phyloP scores from a whole-genome alignment of 2,329 filamentous ascomycete species.

The Plenodomus biglobosus region DNA sequence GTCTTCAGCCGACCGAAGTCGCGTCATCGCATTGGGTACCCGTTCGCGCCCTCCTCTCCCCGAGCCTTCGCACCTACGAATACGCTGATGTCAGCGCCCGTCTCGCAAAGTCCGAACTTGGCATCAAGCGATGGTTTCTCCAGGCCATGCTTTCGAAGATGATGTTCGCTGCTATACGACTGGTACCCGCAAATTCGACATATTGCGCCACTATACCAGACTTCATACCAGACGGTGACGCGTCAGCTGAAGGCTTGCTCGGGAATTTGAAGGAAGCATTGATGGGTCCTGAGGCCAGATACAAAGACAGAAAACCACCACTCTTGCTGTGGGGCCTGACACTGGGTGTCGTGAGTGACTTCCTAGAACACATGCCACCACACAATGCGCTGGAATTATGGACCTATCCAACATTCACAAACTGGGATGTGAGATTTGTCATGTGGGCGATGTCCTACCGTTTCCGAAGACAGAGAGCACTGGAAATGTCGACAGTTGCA shows the following conservation, averaged over 20 bases:
- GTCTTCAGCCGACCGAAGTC: conserved; percentile 68
- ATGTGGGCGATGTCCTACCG: conserved; percentile 62
- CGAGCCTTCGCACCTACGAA: conserved; percentile 61
- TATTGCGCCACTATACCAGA: conserved; percentile 58
- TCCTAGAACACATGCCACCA: conserved; percentile 67
- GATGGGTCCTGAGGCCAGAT: conserved; percentile 24
- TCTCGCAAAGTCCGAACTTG: conserved; percentile 58
- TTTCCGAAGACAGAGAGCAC: conserved; percentile 49
- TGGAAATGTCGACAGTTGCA: conserved; percentile 29
- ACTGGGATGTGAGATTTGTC: conserved; percentile 60
- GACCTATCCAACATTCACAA: conserved; percentile 69
- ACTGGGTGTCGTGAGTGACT: conserved; percentile 66
- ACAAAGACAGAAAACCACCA: conserved; percentile 47
- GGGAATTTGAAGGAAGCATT: conserved; percentile 21
- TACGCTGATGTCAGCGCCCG: conserved; percentile 66
- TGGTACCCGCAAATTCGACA: conserved; percentile 63
- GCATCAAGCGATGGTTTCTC: conserved; percentile 57
- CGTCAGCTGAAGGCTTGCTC: conserved; percentile 9
- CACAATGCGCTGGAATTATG: conserved; percentile 63
- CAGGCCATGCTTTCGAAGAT: conserved; percentile 64
- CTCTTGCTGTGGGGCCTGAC: conserved; percentile 70
- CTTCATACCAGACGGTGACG: conserved; percentile 45
- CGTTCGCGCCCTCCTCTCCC: conserved; percentile 61
- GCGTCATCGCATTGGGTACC: conserved; percentile 71
- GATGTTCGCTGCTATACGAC: conserved; percentile 66